Base-by-base conservation (phyloP, 2,329 filamentous ascomycete species). In the Sarocladium oryzae region DNA sequence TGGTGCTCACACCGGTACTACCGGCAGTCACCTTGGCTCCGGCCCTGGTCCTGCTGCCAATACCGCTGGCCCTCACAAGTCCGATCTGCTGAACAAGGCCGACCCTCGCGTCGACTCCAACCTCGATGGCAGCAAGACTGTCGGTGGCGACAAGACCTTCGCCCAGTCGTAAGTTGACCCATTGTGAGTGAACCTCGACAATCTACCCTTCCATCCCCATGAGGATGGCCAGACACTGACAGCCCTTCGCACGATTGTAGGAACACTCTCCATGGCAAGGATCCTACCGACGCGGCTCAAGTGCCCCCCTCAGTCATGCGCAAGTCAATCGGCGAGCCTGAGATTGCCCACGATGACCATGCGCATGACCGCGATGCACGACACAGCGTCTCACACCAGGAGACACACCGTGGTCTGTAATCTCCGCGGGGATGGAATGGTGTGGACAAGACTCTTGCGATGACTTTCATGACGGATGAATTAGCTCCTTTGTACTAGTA, bases 251-350 rank as follows among this genome's bases (percentile, higher is more conserved):
- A 18, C 37, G 28, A 54, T 50, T 32, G 56, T n/a, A 52, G 41
- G 7, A 20, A 50, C 15, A 40, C 43, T 33, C 43, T 51, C 24
- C 51, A 55, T 4, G 32, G 59, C 48, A 67, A 66, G 54, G 77
- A 81, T 43, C 77, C 77, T 3, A 75, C 70, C 16, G 78, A 82
- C 55, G 78, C 79, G 1, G 67, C 78, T 0, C 77, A 82, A 59
- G 78, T 81, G 0, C 77, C 78, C 1, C 78, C 79, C 4, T 81
- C 78, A 2, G 71, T 76, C 1, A 41, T 82, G 53, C 66, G 67
- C 46, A 64, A 73, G 57, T 69, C 74, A 41, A 54, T 79, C 33
- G 77, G 76, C 2, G 67, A 65, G 2, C 74, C 77, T 1, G 50
- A 59, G 1, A 60, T 77, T n/a, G 64, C 67, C 41, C 76, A 80